A percentile compares a stretch with the other conserved stretches of the same genome.
phyloP scores from a whole-genome alignment of 2,329 filamentous ascomycete species.

The Lasiodiplodia hormozganensis region DNA sequence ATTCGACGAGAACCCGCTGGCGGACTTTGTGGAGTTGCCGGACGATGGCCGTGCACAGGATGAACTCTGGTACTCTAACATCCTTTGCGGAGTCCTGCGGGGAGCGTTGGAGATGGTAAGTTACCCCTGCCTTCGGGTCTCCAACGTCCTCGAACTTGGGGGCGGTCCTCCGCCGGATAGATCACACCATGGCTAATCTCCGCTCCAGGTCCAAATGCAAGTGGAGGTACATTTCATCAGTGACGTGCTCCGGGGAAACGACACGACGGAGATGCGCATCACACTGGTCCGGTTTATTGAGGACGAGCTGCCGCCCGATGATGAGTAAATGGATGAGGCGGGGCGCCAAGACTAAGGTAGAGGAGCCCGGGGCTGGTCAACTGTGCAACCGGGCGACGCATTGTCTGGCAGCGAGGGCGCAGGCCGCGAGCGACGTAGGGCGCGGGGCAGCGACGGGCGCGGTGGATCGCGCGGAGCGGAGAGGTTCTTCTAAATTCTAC shows the following conservation, averaged over 20 bases:
- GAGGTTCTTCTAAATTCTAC: conserved; percentile 23
- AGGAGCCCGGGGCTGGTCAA: not conserved
- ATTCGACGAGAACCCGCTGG: conserved; percentile 95
- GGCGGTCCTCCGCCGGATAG: not conserved
- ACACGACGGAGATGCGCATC: conserved; percentile 96
- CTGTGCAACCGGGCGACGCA: not conserved
- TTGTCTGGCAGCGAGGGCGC: not conserved
- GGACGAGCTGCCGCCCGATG: conserved; percentile 95
- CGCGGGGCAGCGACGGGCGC: not conserved
- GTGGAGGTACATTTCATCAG: conserved; percentile 96
- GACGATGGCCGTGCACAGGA: conserved; percentile 96
- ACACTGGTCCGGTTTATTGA: conserved; percentile 93
- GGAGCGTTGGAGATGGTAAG: conserved; percentile 93
- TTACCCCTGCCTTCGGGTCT: not conserved
- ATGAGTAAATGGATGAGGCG: conserved; percentile 70
- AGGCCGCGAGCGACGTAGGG: not conserved
- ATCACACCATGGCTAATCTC: conserved; percentile 5
- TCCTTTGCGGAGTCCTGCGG: conserved; percentile 89
- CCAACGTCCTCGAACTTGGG: not conserved
- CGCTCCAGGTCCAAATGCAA: conserved; percentile 82
- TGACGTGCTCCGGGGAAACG: conserved; percentile 89
- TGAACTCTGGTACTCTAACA: conserved; percentile 98
- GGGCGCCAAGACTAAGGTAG: conserved; percentile 1
- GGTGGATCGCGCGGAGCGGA: conserved; percentile 10
- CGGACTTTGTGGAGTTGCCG: conserved; percentile 96